Conservation (phyloP, 2,329 filamentous ascomycete species). For the Curvularia hawaiiensis region DNA sequence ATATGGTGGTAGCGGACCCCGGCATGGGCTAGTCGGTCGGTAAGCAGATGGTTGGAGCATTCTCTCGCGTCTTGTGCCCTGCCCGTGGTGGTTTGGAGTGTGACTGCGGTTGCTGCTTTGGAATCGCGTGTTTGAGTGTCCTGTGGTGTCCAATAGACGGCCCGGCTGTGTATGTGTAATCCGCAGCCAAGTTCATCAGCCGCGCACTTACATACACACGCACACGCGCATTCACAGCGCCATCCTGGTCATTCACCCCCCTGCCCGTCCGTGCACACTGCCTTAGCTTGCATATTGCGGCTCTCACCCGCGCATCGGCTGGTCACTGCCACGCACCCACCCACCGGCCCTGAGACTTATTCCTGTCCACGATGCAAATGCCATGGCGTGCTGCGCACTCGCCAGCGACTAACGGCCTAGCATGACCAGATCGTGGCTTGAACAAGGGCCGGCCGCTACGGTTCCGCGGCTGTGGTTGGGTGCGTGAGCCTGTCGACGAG, state of each 20-base stretch:
- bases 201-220: conserved; percentile 6
- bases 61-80: conserved; percentile 3
- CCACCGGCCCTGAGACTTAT: conserved; percentile 35
- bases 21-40: neutral
- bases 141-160: conserved; percentile 1
- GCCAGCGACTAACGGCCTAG: conserved; percentile 26
- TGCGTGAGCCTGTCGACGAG: neutral
- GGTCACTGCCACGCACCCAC: conserved; percentile 26
- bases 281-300: conserved; percentile 20
- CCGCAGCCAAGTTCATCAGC: conserved; percentile 15
- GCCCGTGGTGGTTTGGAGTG: neutral
- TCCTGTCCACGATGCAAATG: conserved; percentile 26
- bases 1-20: neutral
- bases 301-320: conserved; percentile 21
- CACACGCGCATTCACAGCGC: conserved; percentile 1
- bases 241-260: neutral
- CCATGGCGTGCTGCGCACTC: conserved; percentile 18
- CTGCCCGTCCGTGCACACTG: conserved; percentile 8
- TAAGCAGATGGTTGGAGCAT: neutral
- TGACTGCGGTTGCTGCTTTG: conserved; percentile 1
- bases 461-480: conserved; percentile 23
- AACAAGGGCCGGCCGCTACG: conserved; percentile 23
- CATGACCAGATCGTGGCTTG: conserved; percentile 27
- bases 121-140: conserved; percentile 2
- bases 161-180: neutral